Base-by-base conservation (phyloP, 345 rosid species). In the Anacardium occidentale region DNA sequence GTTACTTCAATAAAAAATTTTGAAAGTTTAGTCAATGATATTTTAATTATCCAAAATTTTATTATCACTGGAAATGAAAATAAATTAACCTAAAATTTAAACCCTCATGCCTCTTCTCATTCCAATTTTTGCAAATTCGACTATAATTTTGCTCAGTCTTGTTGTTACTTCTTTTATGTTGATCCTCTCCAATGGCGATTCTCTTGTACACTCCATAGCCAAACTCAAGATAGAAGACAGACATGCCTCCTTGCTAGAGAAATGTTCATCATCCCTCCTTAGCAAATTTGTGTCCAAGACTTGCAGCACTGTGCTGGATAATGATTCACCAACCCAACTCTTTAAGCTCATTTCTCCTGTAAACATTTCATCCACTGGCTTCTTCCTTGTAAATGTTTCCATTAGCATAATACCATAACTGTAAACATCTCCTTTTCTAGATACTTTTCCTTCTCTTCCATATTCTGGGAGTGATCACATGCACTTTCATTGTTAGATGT, bases 371-470 rank as follows among this genome's bases (percentile, higher is more conserved):
- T 68, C 57, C 3, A 62, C 68, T 13, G 3, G 52, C 52, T 48
- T 48, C 18, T 48, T 48, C 15, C 58, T 56, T 5, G 76, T 64
- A 29, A 73, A 64, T 5, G 71, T 73, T 57, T 73, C 71, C 70
- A 73, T 73, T 17, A 73, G n/a, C 34, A 64, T 42, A 18, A 73
- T 73, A 4, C 76, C 65, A 20, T 29, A 73, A 22, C 76, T 65
- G 50, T 73, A 73, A 1, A 73, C 58, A 56, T 56, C 76, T 3
- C 58, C 57, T 54, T 64, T 65, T 24, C 42, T 54, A 0, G 76
- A 34, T 6, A 34, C 40, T 34, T 34, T 34, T 5, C 40, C 6
- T 34, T 34, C 40, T 34, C 40, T 48, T 42, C 68, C 54, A 29
- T 32, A 20, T 32, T 64, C 77, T 5, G 0, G 5, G 5, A 34